Evolutionary conservation across 2,329 filamentous ascomycete genomes (phyloP), one percentile per base, ranked within the genome.

Genomic region (Sporothrix dimorphospora): DNA sequence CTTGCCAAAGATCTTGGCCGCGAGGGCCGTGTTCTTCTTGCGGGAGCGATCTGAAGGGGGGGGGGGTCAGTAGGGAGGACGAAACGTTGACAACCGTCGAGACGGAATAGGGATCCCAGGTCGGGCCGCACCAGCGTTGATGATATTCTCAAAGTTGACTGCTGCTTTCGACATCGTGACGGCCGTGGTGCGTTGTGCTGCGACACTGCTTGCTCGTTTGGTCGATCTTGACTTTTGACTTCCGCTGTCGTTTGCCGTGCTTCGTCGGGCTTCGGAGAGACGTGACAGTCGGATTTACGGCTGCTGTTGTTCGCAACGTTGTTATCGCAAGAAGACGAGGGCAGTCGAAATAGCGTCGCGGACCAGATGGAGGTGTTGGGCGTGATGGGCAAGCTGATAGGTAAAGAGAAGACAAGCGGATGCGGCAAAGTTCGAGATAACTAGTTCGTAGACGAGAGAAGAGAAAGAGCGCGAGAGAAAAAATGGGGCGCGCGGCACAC

Each of bases 11-110:
- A 94, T 93, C 78, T 88, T 85, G 77, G 91, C 86, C 42, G 92
- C 92, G n/a, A 94, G 87, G 3, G 83, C 85, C 78, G 92, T 88
- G 76, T 91, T 90, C 82, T 89, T 90, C 82, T 91, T 91, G 79
- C 89, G 88, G 79, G 92, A 86, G 74, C 91, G 90, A 74, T 85
- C 88, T 89, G 76, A 24, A 27, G 51, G 3, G 24, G 30, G 51
- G 3, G 24, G 7, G 49, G 63, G 59, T 47, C 59, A 63, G 51
- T 30, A 34, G 30, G 30, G 30, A 6, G 30, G 30, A 34, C 30
- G 30, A 34, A n/a, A n/a, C n/a, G n/a, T n/a, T n/a, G n/a, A n/a
- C n/a, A n/a, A n/a, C n/a, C 9, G 45, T 24, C 14, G 40, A n/a
- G 19, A 19, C 12, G 19, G 11, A 8, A 14, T 3, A 9, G 34